These are phyloP conservation scores for Hericium rajendrae DNA, from an alignment of 768 basidiomycete genomes.

Conservation along the genomic window DNA sequence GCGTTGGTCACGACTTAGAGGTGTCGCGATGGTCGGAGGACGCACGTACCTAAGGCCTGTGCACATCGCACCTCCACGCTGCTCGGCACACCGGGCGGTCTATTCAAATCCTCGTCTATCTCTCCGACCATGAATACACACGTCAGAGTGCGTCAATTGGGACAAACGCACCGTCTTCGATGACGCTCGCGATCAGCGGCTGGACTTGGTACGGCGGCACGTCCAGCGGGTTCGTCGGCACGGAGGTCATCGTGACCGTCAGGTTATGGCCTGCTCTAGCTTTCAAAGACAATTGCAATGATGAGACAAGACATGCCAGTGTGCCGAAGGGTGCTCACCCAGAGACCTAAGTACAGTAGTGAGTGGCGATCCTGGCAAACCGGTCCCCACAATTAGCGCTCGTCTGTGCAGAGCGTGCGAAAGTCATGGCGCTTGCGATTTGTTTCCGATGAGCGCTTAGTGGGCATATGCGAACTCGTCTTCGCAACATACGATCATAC, in stretches of 20 bases:
- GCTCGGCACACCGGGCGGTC: slow-evolving; percentile 10
- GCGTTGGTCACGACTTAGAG: not conserved
- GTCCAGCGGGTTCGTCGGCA: slow-evolving; percentile 33
- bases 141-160: not conserved
- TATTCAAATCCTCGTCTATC: slow-evolving; percentile 7
- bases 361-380: too few species aligned
- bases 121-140: slow-evolving; percentile 4
- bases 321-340: too few species aligned
- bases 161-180: slow-evolving; percentile 12
- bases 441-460: too few species aligned
- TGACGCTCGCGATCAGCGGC: slow-evolving; percentile 32
- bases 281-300: too few species aligned
- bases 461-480: too few species aligned
- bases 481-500: too few species aligned
- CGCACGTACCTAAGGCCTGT: slow-evolving; percentile 18
- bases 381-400: too few species aligned
- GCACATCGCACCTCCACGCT: slow-evolving; percentile 17
- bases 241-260: slow-evolving; percentile 24
- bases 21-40: not conserved
- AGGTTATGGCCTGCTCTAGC: too few species aligned
- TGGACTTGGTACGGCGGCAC: slow-evolving; percentile 57
- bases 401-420: too few species aligned
- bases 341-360: too few species aligned
- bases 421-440: too few species aligned
- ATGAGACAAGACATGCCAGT: too few species aligned